Conservation (phyloP, 2,329 filamentous ascomycete species). For the Harringtonia aguacate region DNA sequence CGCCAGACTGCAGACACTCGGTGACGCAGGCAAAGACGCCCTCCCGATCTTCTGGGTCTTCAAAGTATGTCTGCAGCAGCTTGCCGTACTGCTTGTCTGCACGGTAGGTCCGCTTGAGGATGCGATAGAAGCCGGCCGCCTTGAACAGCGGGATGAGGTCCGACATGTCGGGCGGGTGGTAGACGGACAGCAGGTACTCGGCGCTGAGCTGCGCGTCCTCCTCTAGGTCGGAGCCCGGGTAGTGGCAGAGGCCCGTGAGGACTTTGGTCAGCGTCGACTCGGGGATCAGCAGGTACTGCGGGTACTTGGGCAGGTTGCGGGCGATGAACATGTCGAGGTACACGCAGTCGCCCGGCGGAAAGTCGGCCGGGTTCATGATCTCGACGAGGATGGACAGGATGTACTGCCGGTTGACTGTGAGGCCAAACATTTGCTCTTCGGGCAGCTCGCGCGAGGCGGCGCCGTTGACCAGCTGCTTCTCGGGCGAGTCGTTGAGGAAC, state of each 20-base stretch:
- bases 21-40: slow-evolving; percentile 70
- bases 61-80: slow-evolving; percentile 71
- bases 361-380: slow-evolving; percentile 72
- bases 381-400: slow-evolving; percentile 84
- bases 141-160: slow-evolving; percentile 68
- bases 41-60: slow-evolving; percentile 67
- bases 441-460: slow-evolving; percentile 32
- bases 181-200: slow-evolving; percentile 88
- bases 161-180: slow-evolving; percentile 76
- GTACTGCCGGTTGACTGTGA: slow-evolving; percentile 81
- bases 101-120: slow-evolving; percentile 81
- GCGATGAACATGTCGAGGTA: slow-evolving; percentile 99
- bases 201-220: slow-evolving; percentile 96
- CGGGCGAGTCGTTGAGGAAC: slow-evolving; percentile 74
- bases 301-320: slow-evolving; percentile 90
- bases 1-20: slow-evolving; percentile 51
- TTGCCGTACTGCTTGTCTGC: slow-evolving; percentile 69
- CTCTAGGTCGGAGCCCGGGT: slow-evolving; percentile 66
- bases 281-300: slow-evolving; percentile 85
- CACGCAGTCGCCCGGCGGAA: slow-evolving; percentile 71
- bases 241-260: slow-evolving; percentile 72
- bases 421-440: slow-evolving; percentile 55
- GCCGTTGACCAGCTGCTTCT: slow-evolving; percentile 47
- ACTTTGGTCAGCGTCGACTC: slow-evolving; percentile 77
- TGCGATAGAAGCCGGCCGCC: slow-evolving; percentile 75